A percentile compares a stretch with the other conserved stretches of the same genome.
Conservation (phyloP, 2,329 filamentous ascomycete species). For the Epichloe coenophiala region DNA sequence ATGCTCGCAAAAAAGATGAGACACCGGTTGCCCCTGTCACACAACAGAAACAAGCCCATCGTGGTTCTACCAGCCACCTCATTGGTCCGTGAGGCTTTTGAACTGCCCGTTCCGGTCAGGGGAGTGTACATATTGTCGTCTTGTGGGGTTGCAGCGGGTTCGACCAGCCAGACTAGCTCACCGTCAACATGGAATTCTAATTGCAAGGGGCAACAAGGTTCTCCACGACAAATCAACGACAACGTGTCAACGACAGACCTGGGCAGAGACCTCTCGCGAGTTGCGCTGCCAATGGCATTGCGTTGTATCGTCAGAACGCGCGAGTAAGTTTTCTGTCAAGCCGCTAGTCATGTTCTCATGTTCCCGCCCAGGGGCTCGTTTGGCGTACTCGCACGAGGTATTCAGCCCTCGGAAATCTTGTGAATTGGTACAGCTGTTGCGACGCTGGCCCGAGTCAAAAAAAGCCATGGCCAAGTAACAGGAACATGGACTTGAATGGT, state of each 20-base stretch:
- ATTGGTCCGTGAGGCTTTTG: neutral
- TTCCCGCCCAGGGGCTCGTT: no score
- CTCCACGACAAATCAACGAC: no score
- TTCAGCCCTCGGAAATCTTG: neutral
- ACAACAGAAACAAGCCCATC: conserved; percentile 1
- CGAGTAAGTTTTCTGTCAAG: no score
- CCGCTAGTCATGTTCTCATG: no score
- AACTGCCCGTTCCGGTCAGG: neutral
- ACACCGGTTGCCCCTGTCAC: neutral
- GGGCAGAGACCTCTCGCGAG: no score
- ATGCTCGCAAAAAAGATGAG: conserved; percentile 3
- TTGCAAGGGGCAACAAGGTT: no score
- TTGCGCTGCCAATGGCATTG: no score
- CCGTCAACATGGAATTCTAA: no score
- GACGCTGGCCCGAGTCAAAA: neutral
- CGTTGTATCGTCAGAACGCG: no score
- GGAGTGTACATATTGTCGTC: neutral
- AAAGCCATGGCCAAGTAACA: neutral
- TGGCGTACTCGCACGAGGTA: no score
- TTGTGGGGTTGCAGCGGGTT: neutral
- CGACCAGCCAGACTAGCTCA: no score
- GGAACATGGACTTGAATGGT: neutral
- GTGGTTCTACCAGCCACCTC: neutral
- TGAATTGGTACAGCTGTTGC: neutral
- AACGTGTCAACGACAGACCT: no score